Evolutionary conservation across 805 yeast species (phyloP), one percentile per base, ranked within the genome.

Genomic region (Ogataea pini): DNA sequence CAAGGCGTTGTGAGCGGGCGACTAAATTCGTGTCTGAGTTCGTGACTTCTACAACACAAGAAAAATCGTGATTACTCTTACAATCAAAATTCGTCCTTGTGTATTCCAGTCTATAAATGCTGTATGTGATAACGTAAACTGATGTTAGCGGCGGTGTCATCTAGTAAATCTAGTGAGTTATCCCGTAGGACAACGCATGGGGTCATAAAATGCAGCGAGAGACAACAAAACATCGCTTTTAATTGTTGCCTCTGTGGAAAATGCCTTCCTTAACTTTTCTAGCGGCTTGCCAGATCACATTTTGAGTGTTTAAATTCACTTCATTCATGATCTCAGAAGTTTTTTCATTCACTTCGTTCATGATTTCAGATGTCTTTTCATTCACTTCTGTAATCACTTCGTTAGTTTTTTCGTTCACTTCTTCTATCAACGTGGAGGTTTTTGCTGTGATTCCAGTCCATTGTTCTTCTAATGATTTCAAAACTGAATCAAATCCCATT

Each of bases 401-500:
- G 16, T 48, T 46, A 4, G 69, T 62, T 43, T 60, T 60, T 29
- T 56, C 63, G 41, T 55, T 50, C 8, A 64, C 61, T 44, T 59
- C 63, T 12, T 43, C 52, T 9, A 58, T 42, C 18, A 59, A 53
- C 20, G 25, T 42, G 20, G 39, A 42, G 1, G 63, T 58, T 34
- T 50, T 58, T n/a, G 53, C 57, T n/a, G 60, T 50, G 13, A 64
- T 29, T 10, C 62, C 66, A 29, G 46, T 51, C 61, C 59, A 59
- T 29, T 72, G 73, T 36, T 72, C 71, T 33, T 74, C 71, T 36
- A 81, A 69, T 9, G 73, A 62, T 48, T 78, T 64, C 47, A 92
- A 72, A 2, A 94, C 97, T 2, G 79, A 66, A 53, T 94, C 98
- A 57, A 92, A 91, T 0, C 97, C 99, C 25, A 69, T 57, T 57